Conservation (phyloP, 768 basidiomycete species). For the Auriculariales sp. region DNA sequence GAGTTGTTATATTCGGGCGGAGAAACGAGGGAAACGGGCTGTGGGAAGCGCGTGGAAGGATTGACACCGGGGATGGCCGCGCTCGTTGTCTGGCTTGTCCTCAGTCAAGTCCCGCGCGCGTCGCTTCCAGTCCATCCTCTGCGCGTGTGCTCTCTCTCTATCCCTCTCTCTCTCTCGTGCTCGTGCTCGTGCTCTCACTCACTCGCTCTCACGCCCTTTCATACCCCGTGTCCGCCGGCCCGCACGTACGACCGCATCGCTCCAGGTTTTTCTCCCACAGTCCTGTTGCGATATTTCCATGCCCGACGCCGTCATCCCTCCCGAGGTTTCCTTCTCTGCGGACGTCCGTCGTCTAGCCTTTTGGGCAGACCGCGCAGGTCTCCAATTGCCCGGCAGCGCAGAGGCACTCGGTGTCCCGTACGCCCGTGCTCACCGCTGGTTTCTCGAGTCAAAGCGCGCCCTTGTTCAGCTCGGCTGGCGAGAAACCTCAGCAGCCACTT, state of each 20-base stretch:
- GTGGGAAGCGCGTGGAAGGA: too few relatives aligned
- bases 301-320: slow-evolving; percentile 24
- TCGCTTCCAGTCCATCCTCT: slow-evolving; percentile 1
- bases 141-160: not conserved
- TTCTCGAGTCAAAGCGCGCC: slow-evolving; percentile 43
- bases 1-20: too few relatives aligned
- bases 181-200: not conserved
- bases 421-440: slow-evolving; percentile 66
- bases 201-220: too few relatives aligned
- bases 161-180: not conserved
- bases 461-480: slow-evolving; percentile 63
- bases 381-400: slow-evolving; percentile 60
- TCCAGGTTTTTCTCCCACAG: not conserved
- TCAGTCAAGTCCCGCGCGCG: slow-evolving; percentile 3
- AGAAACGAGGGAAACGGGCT: too few relatives aligned
- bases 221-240: too few relatives aligned
- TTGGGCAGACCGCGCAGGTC: slow-evolving; percentile 67
- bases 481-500: slow-evolving; percentile 27
- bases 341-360: slow-evolving; percentile 72
- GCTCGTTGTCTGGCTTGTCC: too few relatives aligned
- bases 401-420: slow-evolving; percentile 71
- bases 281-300: slow-evolving; percentile 7
- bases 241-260: too few relatives aligned
- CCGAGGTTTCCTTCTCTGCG: slow-evolving; percentile 62
- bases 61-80: too few relatives aligned